A percentile compares a stretch with the other conserved stretches of the same genome.
Conservation (phyloP, 768 basidiomycete species). For the Lactifluus volemus region DNA sequence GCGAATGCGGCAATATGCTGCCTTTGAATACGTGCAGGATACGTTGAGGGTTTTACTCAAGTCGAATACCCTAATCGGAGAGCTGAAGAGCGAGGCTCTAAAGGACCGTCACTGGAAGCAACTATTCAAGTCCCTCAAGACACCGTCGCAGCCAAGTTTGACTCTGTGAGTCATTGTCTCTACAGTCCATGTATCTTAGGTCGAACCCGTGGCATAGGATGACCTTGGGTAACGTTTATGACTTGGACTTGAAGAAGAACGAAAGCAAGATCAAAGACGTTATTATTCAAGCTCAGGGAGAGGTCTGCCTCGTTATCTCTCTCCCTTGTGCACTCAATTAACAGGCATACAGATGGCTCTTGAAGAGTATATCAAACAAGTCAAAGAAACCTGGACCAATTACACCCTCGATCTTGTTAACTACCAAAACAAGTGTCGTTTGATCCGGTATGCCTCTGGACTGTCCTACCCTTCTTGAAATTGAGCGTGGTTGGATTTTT, state of each 20-base stretch:
- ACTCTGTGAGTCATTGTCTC: constrained; percentile 43
- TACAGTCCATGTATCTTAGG: background rate
- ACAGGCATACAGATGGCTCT: constrained; percentile 68
- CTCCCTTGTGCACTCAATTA: constrained; percentile 23
- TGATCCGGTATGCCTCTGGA: constrained; percentile 57
- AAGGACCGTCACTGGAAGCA: constrained; percentile 99
- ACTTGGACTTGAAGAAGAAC: constrained; percentile 91
- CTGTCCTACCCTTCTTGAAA: background rate
- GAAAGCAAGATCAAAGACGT: constrained; percentile 88
- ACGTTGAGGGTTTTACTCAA: constrained; percentile 78
- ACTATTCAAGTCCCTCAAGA: constrained; percentile 78
- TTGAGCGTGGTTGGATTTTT: background rate
- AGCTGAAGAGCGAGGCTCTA: constrained; percentile 93
- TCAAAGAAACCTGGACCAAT: constrained; percentile 94
- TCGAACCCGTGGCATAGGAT: constrained; percentile 43
- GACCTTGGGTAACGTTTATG: constrained; percentile 95
- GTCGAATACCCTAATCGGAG: constrained; percentile 81
- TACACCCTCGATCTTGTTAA: constrained; percentile 95
- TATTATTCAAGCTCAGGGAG: constrained; percentile 95
- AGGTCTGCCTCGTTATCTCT: constrained; percentile 39
- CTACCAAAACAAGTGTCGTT: constrained; percentile 96
- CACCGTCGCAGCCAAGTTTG: constrained; percentile 68
- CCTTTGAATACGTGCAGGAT: constrained; percentile 97
- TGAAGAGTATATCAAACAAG: constrained; percentile 92
- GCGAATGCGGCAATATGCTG: constrained; percentile 97